These are phyloP conservation scores for Suillus americanus DNA, from an alignment of 768 basidiomycete genomes.

Conservation along the genomic window DNA sequence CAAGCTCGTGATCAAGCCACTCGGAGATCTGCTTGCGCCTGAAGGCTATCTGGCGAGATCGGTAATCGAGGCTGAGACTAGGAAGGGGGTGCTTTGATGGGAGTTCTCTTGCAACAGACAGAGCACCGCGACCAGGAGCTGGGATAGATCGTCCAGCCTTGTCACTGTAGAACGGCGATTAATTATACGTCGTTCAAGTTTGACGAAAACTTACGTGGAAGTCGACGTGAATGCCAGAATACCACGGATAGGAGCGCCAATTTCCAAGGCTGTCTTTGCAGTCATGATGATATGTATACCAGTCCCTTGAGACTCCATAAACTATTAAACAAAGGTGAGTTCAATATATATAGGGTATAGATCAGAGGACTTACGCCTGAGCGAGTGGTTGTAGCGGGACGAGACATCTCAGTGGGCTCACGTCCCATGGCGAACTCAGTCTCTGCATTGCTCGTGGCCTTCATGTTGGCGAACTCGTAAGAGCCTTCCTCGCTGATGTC, in stretches of 20 bases:
- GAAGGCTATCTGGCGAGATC: constrained; percentile 92
- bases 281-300: constrained; percentile 98
- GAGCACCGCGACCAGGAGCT: constrained; percentile 92
- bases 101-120: constrained; percentile 85
- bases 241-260: constrained; percentile 92
- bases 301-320: constrained; percentile 97
- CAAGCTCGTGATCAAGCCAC: constrained; percentile 90
- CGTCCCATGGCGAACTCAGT: constrained; percentile 99
- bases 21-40: constrained; percentile 92
- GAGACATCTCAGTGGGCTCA: constrained; percentile 98
- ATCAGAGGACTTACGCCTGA: constrained; percentile 64
- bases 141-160: constrained; percentile 98
- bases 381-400: constrained; percentile 94
- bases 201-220: constrained; percentile 67
- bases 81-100: constrained; percentile 75
- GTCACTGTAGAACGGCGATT: constrained; percentile 55
- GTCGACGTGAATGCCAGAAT: constrained; percentile 96
- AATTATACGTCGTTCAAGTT: neutral
- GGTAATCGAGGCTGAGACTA: constrained; percentile 83
- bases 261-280: constrained; percentile 92
- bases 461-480: constrained; percentile 99
- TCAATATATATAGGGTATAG: constrained; percentile 6
- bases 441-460: constrained; percentile 96
- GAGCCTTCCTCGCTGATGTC: constrained; percentile 98
- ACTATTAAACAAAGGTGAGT: constrained; percentile 40